These are phyloP conservation scores for Seiridium cupressi DNA, from an alignment of 2,329 filamentous ascomycete genomes.

Conservation along the genomic window DNA sequence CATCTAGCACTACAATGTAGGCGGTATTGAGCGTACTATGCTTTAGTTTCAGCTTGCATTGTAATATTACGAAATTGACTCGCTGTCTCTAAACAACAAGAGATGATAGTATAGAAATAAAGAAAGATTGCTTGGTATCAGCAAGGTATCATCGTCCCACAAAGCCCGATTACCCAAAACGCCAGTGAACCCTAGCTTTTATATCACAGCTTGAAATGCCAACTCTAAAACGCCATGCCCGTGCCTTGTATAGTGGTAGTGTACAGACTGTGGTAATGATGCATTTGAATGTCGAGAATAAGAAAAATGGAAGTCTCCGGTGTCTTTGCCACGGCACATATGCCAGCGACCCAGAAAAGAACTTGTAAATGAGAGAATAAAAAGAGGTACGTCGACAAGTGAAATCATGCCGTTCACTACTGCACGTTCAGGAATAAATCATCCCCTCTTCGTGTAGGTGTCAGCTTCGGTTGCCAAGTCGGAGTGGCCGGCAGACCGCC, in stretches of 20 bases:
- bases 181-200: neutral
- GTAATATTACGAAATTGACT: neutral
- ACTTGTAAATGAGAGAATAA: neutral
- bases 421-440: conserved; percentile 61
- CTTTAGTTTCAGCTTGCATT: neutral
- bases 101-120: neutral
- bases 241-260: neutral
- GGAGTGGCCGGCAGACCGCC: conserved; percentile 44
- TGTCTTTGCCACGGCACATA: neutral
- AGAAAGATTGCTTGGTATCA: neutral
- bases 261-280: neutral
- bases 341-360: neutral
- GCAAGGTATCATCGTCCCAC: neutral
- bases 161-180: neutral
- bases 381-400: neutral
- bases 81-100: neutral
- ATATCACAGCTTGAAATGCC: neutral
- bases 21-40: neutral
- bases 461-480: conserved; percentile 63
- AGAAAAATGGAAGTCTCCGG: neutral
- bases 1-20: no score
- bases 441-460: conserved; percentile 64
- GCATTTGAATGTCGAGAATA: neutral
- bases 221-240: neutral
- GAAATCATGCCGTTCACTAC: conserved; percentile 22